These are phyloP conservation scores for Nelumbo lutea DNA, from an alignment of 164 flowering plant species.

Conservation along the genomic window DNA sequence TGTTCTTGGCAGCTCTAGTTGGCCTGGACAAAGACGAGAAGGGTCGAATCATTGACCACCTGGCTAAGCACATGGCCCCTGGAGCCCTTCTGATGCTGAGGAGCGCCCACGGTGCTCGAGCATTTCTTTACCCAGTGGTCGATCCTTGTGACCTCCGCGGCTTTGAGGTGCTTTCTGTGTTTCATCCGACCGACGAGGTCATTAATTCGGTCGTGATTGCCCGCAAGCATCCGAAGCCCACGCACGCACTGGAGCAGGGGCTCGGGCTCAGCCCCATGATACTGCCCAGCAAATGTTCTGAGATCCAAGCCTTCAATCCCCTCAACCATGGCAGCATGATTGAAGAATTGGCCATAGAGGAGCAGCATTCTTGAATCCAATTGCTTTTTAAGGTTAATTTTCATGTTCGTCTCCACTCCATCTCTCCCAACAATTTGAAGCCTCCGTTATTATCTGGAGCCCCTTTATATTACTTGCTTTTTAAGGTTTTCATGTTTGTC, in stretches of 20 bases:
- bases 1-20: constrained; percentile 83
- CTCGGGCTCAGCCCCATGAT: constrained; percentile 14
- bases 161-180: constrained; percentile 73
- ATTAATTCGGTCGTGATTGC: constrained; percentile 85
- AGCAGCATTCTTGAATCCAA: constrained; percentile 14
- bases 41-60: constrained; percentile 42
- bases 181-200: constrained; percentile 87
- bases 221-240: constrained; percentile 27
- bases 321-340: constrained; percentile 48
- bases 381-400: background rate
- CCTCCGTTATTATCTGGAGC: too few relatives aligned
- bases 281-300: constrained; percentile 54
- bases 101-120: constrained; percentile 92
- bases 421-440: too few relatives aligned
- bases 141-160: constrained; percentile 68
- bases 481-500: too few relatives aligned
- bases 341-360: constrained; percentile 66
- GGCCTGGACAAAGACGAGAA: constrained; percentile 79
- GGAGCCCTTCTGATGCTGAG: constrained; percentile 73
- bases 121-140: constrained; percentile 82
- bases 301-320: constrained; percentile 48
- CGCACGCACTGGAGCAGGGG: constrained; percentile 19
- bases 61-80: constrained; percentile 77
- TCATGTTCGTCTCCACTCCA: constrained; percentile 3
- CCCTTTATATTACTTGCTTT: too few relatives aligned